Percentiles rank a stretch among this genome's conserved stretches.
Evolutionary conservation across 345 rosid genomes (phyloP).

Genomic region (Hevea brasiliensis): DNA sequence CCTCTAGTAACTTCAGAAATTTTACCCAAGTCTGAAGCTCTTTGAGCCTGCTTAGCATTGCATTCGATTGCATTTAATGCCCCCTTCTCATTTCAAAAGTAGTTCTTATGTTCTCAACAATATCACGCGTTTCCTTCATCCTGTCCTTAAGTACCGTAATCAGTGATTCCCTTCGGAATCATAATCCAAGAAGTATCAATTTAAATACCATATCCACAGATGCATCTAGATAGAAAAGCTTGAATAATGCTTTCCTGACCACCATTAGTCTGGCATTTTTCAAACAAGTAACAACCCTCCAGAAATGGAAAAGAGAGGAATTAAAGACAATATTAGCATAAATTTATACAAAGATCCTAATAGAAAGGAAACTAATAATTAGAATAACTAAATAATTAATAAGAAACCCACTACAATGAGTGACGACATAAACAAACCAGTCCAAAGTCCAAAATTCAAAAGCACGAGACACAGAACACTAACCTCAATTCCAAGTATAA

Average conservation of each 20-base stretch:
- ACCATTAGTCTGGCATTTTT: neutral
- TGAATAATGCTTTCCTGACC: neutral
- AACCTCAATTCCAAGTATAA: slow-evolving; percentile 84
- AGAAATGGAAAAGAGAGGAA: neutral
- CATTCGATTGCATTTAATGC: neutral
- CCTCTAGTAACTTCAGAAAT: neutral
- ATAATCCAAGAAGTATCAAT: neutral
- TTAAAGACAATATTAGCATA: neutral
- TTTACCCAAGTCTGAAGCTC: neutral
- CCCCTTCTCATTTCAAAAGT: neutral
- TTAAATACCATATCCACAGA: neutral
- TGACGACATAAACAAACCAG: neutral
- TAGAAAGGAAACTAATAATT: neutral
- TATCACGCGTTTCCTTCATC: neutral
- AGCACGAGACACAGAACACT: slow-evolving; percentile 10
- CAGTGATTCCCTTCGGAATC: neutral
- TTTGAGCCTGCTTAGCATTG: neutral
- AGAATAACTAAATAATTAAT: too few relatives aligned
- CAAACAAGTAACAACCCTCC: neutral
- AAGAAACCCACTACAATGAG: too few relatives aligned
- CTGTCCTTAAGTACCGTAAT: too few relatives aligned
- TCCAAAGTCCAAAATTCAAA: neutral
- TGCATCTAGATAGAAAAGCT: neutral
- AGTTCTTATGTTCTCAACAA: neutral
- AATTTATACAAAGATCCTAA: neutral